Conservation (phyloP, 176 grass and related monocot genomes). For the Raddia guianensis region DNA sequence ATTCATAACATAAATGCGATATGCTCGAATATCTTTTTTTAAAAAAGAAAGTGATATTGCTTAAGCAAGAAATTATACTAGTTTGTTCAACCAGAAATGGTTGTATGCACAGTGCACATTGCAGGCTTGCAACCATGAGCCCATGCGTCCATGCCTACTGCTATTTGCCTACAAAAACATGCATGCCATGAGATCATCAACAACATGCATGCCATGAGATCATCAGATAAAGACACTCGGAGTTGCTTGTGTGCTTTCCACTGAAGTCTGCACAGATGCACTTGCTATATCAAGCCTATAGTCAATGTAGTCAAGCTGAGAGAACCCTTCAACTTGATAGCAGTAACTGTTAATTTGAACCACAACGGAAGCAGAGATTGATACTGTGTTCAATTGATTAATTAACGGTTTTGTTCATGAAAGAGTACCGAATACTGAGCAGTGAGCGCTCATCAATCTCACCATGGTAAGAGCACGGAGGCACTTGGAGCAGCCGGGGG, state of each 20-base stretch:
- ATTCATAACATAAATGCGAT: too few species aligned
- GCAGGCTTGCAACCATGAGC: not conserved
- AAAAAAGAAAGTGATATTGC: too few species aligned
- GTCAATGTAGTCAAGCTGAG: not conserved
- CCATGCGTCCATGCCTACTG: not conserved
- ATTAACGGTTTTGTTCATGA: not conserved
- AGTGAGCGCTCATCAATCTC: not conserved
- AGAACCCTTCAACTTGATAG: not conserved
- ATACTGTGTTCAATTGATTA: not conserved
- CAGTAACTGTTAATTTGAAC: not conserved
- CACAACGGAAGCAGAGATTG: not conserved
- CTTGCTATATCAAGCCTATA: constrained; percentile 11
- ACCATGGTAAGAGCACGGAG: constrained; percentile 74
- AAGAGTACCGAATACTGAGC: too few species aligned
- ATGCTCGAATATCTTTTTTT: too few species aligned
- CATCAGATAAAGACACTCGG: not conserved
- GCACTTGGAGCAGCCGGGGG: constrained; percentile 73
- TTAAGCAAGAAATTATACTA: too few species aligned
- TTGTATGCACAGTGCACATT: not conserved
- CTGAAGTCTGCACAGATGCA: not conserved
- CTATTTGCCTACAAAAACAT: not conserved
- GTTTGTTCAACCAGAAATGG: not conserved
- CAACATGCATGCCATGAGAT: not conserved
- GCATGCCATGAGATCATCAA: not conserved
- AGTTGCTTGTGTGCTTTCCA: not conserved